A percentile compares a stretch with the other conserved stretches of the same genome.
These are phyloP conservation scores for Pholiota molesta DNA, from an alignment of 768 basidiomycete genomes.

Conservation along the genomic window DNA sequence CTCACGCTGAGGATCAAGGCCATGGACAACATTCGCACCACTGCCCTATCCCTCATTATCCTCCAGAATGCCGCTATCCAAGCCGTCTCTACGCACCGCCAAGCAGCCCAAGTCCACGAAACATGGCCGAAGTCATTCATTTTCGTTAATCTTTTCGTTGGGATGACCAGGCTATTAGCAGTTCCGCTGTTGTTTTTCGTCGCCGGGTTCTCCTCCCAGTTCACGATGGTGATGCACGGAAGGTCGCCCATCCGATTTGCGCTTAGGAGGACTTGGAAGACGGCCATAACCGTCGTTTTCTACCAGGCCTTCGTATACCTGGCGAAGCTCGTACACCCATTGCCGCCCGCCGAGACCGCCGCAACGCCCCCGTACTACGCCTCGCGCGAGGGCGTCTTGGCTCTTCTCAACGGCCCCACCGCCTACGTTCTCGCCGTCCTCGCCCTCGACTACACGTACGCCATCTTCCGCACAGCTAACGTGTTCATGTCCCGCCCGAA, in stretches of 20 bases:
- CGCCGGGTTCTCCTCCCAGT: not conserved
- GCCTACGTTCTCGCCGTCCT: not conserved
- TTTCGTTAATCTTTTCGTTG: not conserved
- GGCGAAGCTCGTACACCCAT: not conserved
- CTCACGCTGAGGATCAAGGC: not conserved
- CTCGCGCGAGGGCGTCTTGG: not conserved
- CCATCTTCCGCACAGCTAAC: not conserved
- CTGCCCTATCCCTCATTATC: not conserved
- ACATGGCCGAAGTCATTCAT: not conserved
- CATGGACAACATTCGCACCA: not conserved
- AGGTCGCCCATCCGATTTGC: not conserved
- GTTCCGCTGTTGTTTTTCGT: not conserved
- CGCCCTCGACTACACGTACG: not conserved
- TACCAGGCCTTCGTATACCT: not conserved
- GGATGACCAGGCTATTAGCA: not conserved
- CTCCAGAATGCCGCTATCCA: not conserved
- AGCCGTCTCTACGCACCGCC: not conserved
- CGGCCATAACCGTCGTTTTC: not conserved
- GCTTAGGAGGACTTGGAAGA: not conserved
- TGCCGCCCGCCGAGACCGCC: not conserved
- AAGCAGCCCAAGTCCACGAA: not conserved
- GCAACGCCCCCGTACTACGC: not conserved
- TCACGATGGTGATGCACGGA: not conserved
- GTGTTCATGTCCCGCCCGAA: not conserved
- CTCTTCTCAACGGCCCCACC: slow-evolving; percentile 1